Base-by-base conservation (phyloP, 805 yeast species). In the Candida odintsovae region DNA sequence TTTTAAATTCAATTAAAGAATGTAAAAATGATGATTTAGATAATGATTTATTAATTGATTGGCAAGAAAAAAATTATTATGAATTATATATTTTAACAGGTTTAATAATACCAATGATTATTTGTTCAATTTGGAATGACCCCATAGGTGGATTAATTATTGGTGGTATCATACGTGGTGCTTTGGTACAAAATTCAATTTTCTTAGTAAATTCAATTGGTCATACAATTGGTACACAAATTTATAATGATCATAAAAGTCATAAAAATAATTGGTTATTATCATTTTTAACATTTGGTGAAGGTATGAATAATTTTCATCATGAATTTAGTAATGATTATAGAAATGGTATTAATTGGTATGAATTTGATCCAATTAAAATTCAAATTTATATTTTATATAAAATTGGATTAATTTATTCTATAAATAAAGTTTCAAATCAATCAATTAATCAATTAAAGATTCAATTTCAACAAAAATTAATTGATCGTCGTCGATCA, bases 321-420 rank as follows among this genome's bases (percentile, higher is more conserved):
- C 97, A 92, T 69, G 96, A 89, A 68, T 90, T 90, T 66, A 96
- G 97, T 6, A 82, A 85, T 52, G 97, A 90, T 66, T 90, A 84
- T 68, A 75, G 97, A 50, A 82, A 82, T 54, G 87, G 90, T 6
- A 69, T 78, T 46, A 77, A 80, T 51, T 74, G 82, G 77, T 82
- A 80, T 65, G 83, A 84, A 41, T 84, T 80, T 65, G 98, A 90
- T 65, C 97, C 97, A 11, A 84, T 95, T 37, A 90, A 87, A 70
- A 80, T 88, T 83, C 70, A 79, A 43, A 73, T 90, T 45, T 46
- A 42, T 3, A 25, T 70, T 1, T 62, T 80, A 49, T 70, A 72
- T 42, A 63, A 70, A 50, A 42, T 85, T 2, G 85, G 88, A 0
- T 58, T 83, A 3, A 82, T 89, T 6, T 77, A 73, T 57, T 72